Evolutionary conservation across 352 stramenopile species (phyloP), one percentile per base, ranked within the genome.

Genomic region (Discostella stelligera): DNA sequence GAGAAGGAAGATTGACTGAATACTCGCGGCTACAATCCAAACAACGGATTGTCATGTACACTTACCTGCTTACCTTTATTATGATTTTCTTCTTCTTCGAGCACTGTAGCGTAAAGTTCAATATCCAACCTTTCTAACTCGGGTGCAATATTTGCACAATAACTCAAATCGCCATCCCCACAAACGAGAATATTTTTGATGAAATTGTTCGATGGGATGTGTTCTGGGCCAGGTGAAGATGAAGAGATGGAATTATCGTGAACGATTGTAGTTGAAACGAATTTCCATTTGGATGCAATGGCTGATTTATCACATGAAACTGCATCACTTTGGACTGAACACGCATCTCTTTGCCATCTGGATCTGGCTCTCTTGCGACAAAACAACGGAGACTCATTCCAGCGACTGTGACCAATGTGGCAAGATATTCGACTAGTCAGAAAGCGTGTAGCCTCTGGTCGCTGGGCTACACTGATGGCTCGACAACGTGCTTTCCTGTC

Each of bases 111-210:
- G 60, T 76, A 67, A 3, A 92, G 54, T 16, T 73, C 20, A 50
- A 87, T 82, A 54, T 67, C 66, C 5, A 64, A 23, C 3, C 60
- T 48, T 23, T 76, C 60, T 18, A 89, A 27, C 25, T 82, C 30
- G 8, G 44, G 4, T 32, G 79, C 71, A 55, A 90, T 82, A 2
- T 56, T 52, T 21, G 84, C 71, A 59, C 76, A 78, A 61, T 85
- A 88, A 27, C 82, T 89, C 13, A 92, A 66, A 79, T 92, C 86
- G 11, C 86, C 86, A 70, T 92, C 86, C 21, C 86, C 86, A 56
- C 80, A 80, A 10, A 92, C 82, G 3, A 92, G 66, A 63, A 84
- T 70, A 53, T 79, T 83, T 55, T 44, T 44, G 37, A 44, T 44
- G 37, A 44, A 8, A 2, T 0, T 44, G 37, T 44, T 14, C 7